Base-by-base conservation (phyloP, 2,329 filamentous ascomycete species). In the Waltergamsia citrina region DNA sequence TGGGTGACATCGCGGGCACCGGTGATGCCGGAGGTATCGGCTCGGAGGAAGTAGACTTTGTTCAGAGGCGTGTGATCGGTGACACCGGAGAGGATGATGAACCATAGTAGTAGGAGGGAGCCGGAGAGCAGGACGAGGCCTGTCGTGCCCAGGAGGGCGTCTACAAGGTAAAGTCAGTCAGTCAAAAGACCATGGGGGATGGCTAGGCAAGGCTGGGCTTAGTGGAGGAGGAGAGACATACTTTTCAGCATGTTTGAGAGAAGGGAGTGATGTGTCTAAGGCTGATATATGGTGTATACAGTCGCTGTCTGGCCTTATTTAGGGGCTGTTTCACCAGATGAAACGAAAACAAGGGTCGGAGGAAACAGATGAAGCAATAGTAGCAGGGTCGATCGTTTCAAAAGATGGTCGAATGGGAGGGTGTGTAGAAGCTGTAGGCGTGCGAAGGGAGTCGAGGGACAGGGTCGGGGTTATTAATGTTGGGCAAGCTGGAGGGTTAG, bases 11-110 rank as follows among this genome's bases (percentile, higher is more conserved):
- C 41, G 34, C 79, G 74, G 10, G 85, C 80, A 31, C 79, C 78
- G 4, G 71, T 65, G 50, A 94, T 87, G 50, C 69, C 75, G 21
- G 62, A 64, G 1, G 88, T 94, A 52, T 83, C 72, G 48, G 85
- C 85, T 51, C 81, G 69, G 21, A 96, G 75, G 67, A 95, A 94
- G 61, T 86, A 95, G 43, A 87, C 86, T 38, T 78, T 63, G 56
- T 82, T 74, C 36, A 93, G 65, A 3, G 73, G 73, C 6, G 63
- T 51, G n/a, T 54, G 53, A 40, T 54, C 41, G n/a, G 60, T 59
- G 30, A 75, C 54, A 38, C 65, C 74, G 14, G 67, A 60, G 25
- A 81, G 65, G 48, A 80, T 67, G 44, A 76, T 56, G 61, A 78
- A 75, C 54, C 68, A 70, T 34, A 76, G 62, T 47, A 77, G 53